Evolutionary conservation across 495 filamentous ascomycete genomes (phyloP).

Genomic region (Sordaria brevicollis): DNA sequence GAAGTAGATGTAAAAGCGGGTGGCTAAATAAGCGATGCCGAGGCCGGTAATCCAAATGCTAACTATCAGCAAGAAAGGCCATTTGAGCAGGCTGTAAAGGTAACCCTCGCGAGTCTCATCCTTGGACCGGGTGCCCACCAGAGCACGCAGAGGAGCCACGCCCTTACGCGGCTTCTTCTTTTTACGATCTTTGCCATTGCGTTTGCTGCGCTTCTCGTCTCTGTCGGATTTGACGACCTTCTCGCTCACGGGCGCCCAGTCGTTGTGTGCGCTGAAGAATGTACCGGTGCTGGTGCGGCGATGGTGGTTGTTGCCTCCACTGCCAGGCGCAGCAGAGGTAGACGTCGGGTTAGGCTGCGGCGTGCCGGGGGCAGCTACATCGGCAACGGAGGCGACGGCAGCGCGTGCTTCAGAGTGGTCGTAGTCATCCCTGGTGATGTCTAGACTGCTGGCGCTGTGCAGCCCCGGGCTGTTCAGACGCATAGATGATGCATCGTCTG

Average conservation of each 20-base stretch:
- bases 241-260: constrained; percentile 74
- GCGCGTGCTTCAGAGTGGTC: constrained; percentile 8
- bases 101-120: constrained; percentile 94
- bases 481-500: constrained; percentile 26
- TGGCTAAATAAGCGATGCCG: constrained; percentile 61
- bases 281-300: constrained; percentile 18
- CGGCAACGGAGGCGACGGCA: constrained; percentile 9
- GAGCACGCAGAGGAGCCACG: constrained; percentile 12
- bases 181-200: constrained; percentile 12
- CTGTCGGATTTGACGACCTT: constrained; percentile 38
- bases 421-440: constrained; percentile 8
- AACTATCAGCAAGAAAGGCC: constrained; percentile 76
- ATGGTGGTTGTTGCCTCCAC: neutral
- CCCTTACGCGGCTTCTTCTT: constrained; percentile 25
- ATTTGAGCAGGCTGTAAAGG: constrained; percentile 78
- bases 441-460: constrained; percentile 10
- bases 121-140: constrained; percentile 44
- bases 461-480: constrained; percentile 16
- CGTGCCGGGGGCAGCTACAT: neutral
- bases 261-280: constrained; percentile 67
- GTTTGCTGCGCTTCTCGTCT: neutral
- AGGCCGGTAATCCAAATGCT: constrained; percentile 66
- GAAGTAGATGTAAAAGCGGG: constrained; percentile 76
- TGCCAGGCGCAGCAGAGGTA: neutral
- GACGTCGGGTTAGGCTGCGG: neutral